Percentiles rank a stretch among this genome's conserved stretches.
Conservation (phyloP, 208 protist species). For the Leishmania tarentolae region DNA sequence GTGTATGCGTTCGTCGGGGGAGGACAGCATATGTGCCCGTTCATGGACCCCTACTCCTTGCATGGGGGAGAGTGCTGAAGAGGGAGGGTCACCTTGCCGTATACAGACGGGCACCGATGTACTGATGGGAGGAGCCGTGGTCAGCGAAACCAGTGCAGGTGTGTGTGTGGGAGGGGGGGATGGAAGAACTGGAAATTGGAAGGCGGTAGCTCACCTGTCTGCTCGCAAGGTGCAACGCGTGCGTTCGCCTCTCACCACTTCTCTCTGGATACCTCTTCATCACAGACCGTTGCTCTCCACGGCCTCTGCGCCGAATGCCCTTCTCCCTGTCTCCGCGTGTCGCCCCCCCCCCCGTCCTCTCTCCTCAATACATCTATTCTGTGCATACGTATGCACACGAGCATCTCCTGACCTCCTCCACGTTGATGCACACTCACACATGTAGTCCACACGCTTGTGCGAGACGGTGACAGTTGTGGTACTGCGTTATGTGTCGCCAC, state of each 20-base stretch:
- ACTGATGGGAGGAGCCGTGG: not conserved
- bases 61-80: not conserved
- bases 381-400: not conserved
- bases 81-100: not conserved
- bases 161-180: not conserved
- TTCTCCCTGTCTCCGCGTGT: not conserved
- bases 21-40: not conserved
- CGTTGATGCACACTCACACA: not conserved
- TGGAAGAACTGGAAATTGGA: not conserved
- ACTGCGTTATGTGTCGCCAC: not conserved
- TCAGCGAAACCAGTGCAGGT: not conserved
- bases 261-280: not conserved
- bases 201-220: not conserved
- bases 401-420: not conserved
- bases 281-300: not conserved
- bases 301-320: not conserved
- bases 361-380: not conserved
- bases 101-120: not conserved
- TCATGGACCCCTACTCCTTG: not conserved
- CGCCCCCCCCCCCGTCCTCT: not conserved
- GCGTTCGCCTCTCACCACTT: not conserved
- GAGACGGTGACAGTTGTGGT: not conserved
- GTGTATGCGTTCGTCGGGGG: not conserved
- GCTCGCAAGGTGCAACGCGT: not conserved
- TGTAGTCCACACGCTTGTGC: not conserved